phyloP scores from a whole-genome alignment of 306 rosid species.

The Trichosanthes truncata region DNA sequence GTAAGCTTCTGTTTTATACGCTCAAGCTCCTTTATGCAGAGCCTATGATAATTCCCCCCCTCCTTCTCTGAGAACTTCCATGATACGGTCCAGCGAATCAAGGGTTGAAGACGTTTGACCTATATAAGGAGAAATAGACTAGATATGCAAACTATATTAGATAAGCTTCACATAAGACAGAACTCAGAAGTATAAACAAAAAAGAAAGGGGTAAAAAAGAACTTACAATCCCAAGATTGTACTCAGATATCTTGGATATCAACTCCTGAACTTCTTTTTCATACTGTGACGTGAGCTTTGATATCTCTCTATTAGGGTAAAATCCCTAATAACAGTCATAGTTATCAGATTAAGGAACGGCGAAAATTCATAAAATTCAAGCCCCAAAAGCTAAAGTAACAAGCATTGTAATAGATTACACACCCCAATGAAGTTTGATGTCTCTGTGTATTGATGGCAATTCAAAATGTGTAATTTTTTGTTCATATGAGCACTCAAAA shows the following conservation, averaged over 20 bases:
- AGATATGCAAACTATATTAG: slow-evolving; percentile 10
- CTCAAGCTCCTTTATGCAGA: slow-evolving; percentile 27
- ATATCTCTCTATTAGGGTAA: slow-evolving; percentile 74
- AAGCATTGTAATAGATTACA: slow-evolving; percentile 19
- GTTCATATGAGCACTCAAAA: slow-evolving; percentile 54
- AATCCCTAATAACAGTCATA: slow-evolving; percentile 39
- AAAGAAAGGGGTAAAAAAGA: background rate
- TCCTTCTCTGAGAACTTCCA: slow-evolving; percentile 36
- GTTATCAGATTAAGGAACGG: slow-evolving; percentile 1
- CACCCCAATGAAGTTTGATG: slow-evolving; percentile 96
- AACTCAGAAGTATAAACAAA: background rate
- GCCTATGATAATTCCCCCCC: slow-evolving; percentile 18
- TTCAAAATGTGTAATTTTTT: slow-evolving; percentile 65
- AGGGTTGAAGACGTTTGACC: slow-evolving; percentile 50
- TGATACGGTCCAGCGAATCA: slow-evolving; percentile 31
- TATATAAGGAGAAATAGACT: slow-evolving; percentile 63
- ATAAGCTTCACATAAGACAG: background rate
- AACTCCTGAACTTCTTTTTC: slow-evolving; percentile 41
- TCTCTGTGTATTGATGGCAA: slow-evolving; percentile 93
- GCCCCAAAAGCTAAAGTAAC: background rate
- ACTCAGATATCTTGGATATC: slow-evolving; percentile 30
- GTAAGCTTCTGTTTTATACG: slow-evolving; percentile 31
- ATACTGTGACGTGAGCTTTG: slow-evolving; percentile 39
- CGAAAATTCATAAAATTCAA: background rate
- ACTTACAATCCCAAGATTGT: slow-evolving; percentile 44